A percentile compares a stretch with the other conserved stretches of the same genome.
Evolutionary conservation across 768 basidiomycete species (phyloP).

Genomic region (Hypsizygus marmoreus): DNA sequence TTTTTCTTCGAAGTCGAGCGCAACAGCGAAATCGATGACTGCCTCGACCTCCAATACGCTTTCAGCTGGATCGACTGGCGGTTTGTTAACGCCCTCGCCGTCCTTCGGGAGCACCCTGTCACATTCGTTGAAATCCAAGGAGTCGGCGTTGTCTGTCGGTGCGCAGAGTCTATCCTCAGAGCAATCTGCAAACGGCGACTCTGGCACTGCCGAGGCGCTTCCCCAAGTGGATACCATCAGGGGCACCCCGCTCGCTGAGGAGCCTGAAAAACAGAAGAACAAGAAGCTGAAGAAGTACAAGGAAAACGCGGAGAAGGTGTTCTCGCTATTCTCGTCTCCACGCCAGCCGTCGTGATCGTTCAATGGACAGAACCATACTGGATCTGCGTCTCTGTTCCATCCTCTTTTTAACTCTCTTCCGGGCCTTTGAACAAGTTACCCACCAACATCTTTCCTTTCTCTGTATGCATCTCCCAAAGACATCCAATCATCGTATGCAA

Average conservation of each 20-base stretch:
- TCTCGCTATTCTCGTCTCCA: constrained; percentile 79
- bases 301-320: constrained; percentile 83
- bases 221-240: constrained; percentile 13
- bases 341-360: constrained; percentile 41
- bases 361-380: constrained; percentile 4
- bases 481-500: constrained; percentile 19
- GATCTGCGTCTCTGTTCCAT: constrained; percentile 11
- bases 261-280: constrained; percentile 63
- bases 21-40: constrained; percentile 35
- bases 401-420: constrained; percentile 6
- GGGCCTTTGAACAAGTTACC: not conserved
- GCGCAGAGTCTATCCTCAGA: constrained; percentile 73
- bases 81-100: constrained; percentile 65
- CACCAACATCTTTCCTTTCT: constrained; percentile 6
- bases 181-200: constrained; percentile 60
- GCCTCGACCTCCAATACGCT: constrained; percentile 51
- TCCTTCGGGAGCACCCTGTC: constrained; percentile 53
- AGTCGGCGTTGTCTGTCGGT: constrained; percentile 75
- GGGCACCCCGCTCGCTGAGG: constrained; percentile 33
- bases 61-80: constrained; percentile 46
- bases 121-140: constrained; percentile 80
- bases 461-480: constrained; percentile 17
- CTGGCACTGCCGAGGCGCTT: constrained; percentile 21
- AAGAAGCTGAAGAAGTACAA: constrained; percentile 87
- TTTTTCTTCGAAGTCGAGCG: constrained; percentile 42